phyloP scores from a whole-genome alignment of 2,329 filamentous ascomycete genomes.

The Fusarium globosum region DNA sequence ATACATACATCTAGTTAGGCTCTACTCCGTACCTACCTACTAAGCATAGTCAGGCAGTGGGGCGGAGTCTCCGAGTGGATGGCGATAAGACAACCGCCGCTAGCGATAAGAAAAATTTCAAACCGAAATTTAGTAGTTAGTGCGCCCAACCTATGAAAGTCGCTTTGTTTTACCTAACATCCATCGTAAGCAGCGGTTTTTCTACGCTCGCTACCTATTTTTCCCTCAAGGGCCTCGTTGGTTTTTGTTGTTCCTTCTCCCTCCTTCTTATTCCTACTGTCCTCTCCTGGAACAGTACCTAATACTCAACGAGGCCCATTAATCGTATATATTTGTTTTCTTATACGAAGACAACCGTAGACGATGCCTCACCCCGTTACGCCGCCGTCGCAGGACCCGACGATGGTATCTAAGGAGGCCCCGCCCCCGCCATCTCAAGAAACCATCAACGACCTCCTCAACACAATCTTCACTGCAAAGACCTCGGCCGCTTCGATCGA shows the following conservation, averaged over 20 bases:
- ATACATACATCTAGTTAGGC: background rate
- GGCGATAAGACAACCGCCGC: slow-evolving; percentile 22
- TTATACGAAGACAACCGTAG: slow-evolving; percentile 20
- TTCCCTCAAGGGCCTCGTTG: slow-evolving; percentile 42
- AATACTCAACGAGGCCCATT: slow-evolving; percentile 37
- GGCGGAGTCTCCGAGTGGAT: slow-evolving; percentile 29
- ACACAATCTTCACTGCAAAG: slow-evolving; percentile 75
- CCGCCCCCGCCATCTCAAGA: slow-evolving; percentile 71
- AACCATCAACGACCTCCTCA: slow-evolving; percentile 73
- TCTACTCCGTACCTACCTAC: too few species aligned
- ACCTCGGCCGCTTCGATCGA: slow-evolving; percentile 77
- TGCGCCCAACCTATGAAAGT: slow-evolving; percentile 34
- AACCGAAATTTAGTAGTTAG: slow-evolving; percentile 21
- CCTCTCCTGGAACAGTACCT: slow-evolving; percentile 12
- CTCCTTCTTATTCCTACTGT: slow-evolving; percentile 3
- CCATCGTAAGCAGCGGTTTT: slow-evolving; percentile 40
- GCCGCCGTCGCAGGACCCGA: slow-evolving; percentile 52
- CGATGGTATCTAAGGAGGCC: slow-evolving; percentile 60
- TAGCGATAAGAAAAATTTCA: slow-evolving; percentile 36
- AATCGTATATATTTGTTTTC: background rate
- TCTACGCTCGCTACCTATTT: slow-evolving; percentile 33
- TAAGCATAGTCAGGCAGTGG: background rate
- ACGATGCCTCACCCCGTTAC: slow-evolving; percentile 62
- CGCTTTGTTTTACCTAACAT: slow-evolving; percentile 26
- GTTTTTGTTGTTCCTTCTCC: slow-evolving; percentile 34